These are phyloP conservation scores for Termitomyces sp. DNA, from an alignment of 768 basidiomycete genomes.

Conservation along the genomic window DNA sequence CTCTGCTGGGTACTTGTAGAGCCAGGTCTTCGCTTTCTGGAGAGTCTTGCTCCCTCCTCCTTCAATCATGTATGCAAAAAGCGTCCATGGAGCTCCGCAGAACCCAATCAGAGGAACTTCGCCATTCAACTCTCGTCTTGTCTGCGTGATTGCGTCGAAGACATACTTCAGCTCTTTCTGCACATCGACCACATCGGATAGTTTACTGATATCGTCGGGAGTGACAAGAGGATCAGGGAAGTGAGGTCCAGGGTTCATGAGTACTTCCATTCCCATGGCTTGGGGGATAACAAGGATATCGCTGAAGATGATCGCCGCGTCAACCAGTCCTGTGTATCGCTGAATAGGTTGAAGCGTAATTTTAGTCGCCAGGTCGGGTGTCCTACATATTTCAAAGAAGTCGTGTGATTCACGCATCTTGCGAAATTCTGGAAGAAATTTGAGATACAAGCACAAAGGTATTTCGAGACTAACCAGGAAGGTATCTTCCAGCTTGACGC, in stretches of 20 bases:
- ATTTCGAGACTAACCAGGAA: constrained; percentile 63
- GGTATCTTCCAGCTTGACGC: constrained; percentile 94
- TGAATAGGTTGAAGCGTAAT: constrained; percentile 93
- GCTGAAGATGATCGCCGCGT: constrained; percentile 96
- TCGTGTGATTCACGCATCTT: constrained; percentile 80
- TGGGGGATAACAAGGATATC: constrained; percentile 98
- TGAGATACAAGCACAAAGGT: not conserved
- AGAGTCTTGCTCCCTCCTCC: constrained; percentile 90
- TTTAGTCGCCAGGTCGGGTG: constrained; percentile 82
- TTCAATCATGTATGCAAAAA: constrained; percentile 98
- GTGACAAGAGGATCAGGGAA: constrained; percentile 83
- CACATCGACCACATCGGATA: constrained; percentile 66
- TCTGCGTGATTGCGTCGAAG: constrained; percentile 85
- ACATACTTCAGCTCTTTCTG: constrained; percentile 85
- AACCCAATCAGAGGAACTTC: constrained; percentile 96
- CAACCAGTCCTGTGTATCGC: constrained; percentile 79
- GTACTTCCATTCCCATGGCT: constrained; percentile 92
- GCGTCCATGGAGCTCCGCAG: constrained; percentile 96
- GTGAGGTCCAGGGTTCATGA: constrained; percentile 89
- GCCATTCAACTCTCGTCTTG: constrained; percentile 74
- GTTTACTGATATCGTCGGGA: constrained; percentile 64
- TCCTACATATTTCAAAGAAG: constrained; percentile 94
- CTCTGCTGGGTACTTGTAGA: constrained; percentile 85
- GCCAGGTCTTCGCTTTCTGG: constrained; percentile 90
- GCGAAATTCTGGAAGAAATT: constrained; percentile 66